Evolutionary conservation across 495 filamentous ascomycete species (phyloP), one percentile per base, ranked within the genome.

Genomic region (Xylaria bambusicola): DNA sequence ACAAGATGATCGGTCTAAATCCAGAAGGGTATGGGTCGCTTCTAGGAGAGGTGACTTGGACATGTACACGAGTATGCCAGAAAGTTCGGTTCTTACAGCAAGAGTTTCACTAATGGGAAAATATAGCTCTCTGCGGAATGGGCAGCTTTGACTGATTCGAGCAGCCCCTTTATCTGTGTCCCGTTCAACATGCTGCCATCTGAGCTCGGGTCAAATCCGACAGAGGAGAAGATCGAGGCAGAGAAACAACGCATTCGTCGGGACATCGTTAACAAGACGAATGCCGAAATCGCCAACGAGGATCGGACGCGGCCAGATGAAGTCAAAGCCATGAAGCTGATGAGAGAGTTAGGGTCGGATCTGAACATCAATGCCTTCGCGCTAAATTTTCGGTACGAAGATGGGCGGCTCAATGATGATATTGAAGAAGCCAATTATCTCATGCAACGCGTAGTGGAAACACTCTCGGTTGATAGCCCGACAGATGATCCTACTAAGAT

Each of bases 351-450:
- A 0, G 77, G 77, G 3, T 75, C 74, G 2, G 77, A 82, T 41
- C 65, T 78, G 27, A 80, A 74, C 47, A 77, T 83, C 68, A 81
- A 83, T 56, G 71, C 70, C 7, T 78, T 82, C 62, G 64, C 72
- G 0, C 62, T 71, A 31, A 82, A 81, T 62, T 82, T 71, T 66
- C 44, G 64, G 4, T 65, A 75, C 46, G 52, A 56, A 1, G 65
- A 78, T 42, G 73, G 72, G 7, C 68, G 26, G 1, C 66, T 75
- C 29, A 81, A 80, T 58, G 66, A 62, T 5, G 74, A 79, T 50
- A 74, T 81, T n/a, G 77, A 79, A 57, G 75, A 80, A 67, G 77
- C 77, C 20, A 81, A 83, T 47, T 77, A 79, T 54, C 67, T 81
- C 38, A 80, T 76, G 63, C 62, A 52, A 44, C 65, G 74, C 15